Evolutionary conservation across 2,329 filamentous ascomycete species (phyloP).

Genomic region (Aureobasidium leucospermi): DNA sequence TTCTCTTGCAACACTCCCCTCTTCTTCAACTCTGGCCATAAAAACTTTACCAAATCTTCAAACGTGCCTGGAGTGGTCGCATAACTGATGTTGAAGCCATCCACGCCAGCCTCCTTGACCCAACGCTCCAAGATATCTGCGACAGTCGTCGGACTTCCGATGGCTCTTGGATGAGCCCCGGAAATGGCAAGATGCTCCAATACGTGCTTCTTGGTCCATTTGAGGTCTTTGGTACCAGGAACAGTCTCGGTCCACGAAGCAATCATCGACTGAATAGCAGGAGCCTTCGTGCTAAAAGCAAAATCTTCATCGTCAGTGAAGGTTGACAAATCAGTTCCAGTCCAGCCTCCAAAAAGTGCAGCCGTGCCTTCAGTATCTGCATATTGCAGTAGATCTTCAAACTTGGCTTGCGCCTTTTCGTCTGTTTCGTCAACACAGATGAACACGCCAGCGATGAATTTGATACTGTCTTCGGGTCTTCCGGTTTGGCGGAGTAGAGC

Average conservation of each 20-base stretch:
- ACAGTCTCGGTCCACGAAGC: conserved; percentile 51
- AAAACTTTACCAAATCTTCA: conserved; percentile 55
- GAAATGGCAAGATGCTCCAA: conserved; percentile 62
- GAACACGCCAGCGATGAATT: conserved; percentile 60
- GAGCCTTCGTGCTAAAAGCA: conserved; percentile 47
- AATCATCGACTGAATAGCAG: conserved; percentile 51
- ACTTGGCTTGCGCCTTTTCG: conserved; percentile 58
- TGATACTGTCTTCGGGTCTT: conserved; percentile 54
- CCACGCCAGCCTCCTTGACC: conserved; percentile 61
- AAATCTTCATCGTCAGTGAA: conserved; percentile 59
- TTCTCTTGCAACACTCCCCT: conserved; percentile 28
- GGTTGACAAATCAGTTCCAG: conserved; percentile 55
- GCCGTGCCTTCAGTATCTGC: conserved; percentile 60
- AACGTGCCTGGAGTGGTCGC: conserved; percentile 60
- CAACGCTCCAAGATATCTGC: conserved; percentile 61
- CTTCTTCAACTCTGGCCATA: conserved; percentile 31
- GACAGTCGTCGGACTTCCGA: conserved; percentile 58
- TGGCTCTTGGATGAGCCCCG: conserved; percentile 56
- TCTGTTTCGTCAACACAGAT: conserved; percentile 59
- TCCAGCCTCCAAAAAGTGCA: conserved; percentile 70
- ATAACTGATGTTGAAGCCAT: conserved; percentile 69
- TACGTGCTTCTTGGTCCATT: conserved; percentile 66
- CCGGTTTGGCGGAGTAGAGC: conserved; percentile 33
- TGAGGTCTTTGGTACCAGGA: conserved; percentile 46
- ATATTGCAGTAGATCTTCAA: conserved; percentile 53